Percentiles rank a stretch among this genome's conserved stretches.
phyloP scores from a whole-genome alignment of 208 protist genomes.

The Wallacemonas sp. region DNA sequence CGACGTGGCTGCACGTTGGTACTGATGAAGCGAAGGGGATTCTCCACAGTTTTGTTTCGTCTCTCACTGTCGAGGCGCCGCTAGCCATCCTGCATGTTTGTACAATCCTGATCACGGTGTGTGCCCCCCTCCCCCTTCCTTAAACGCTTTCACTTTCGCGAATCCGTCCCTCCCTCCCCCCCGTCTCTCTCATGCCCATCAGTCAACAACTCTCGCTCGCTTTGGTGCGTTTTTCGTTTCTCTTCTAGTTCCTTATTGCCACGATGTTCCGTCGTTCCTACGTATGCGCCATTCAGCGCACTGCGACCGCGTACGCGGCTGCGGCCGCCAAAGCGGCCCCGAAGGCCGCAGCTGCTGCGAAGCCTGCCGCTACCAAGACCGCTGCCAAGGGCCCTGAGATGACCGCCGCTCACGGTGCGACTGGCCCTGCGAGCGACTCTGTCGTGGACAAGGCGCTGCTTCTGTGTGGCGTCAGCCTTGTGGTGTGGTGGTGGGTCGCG shows the following conservation, averaged over 20 bases:
- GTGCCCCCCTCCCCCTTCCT: too few species aligned
- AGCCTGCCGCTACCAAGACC: slow-evolving; percentile 22
- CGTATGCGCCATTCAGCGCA: slow-evolving; percentile 28
- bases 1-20: too few species aligned
- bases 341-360: slow-evolving; percentile 8
- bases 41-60: too few species aligned
- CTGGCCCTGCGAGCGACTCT: slow-evolving; percentile 57
- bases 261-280: slow-evolving; percentile 54
- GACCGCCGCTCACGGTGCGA: slow-evolving; percentile 57
- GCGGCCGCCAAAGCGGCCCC: slow-evolving; percentile 8
- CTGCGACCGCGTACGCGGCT: slow-evolving; percentile 14
- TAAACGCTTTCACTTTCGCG: too few species aligned
- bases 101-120: too few species aligned
- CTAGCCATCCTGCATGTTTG: too few species aligned
- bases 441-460: slow-evolving; percentile 72
- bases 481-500: slow-evolving; percentile 59
- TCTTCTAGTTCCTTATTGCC: background rate
- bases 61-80: too few species aligned
- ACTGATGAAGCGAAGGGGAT: too few species aligned
- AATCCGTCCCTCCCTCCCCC: background rate
- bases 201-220: too few species aligned
- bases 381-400: slow-evolving; percentile 24
- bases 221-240: slow-evolving; percentile 8
- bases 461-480: slow-evolving; percentile 27
- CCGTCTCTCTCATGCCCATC: background rate